Evolutionary conservation across 108 stramenopile genomes (phyloP).

Genomic region (Heterococcus sp.): DNA sequence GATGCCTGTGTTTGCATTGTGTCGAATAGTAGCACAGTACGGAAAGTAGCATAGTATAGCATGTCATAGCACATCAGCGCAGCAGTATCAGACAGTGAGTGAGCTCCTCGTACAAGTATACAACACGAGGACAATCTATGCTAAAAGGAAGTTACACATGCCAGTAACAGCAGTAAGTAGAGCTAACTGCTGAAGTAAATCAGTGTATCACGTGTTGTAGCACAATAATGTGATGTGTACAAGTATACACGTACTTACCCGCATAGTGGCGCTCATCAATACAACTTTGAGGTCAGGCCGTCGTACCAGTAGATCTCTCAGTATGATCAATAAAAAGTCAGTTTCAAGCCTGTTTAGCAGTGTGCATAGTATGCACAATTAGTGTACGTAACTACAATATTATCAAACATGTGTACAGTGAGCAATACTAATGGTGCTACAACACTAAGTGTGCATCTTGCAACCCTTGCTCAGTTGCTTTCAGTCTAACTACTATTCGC

Average conservation of each 20-base stretch:
- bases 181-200: background rate
- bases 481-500: background rate
- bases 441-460: background rate
- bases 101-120: too few relatives aligned
- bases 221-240: background rate
- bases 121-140: too few relatives aligned
- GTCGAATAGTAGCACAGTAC: background rate
- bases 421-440: background rate
- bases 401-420: background rate
- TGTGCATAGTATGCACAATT: too few relatives aligned
- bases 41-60: too few relatives aligned
- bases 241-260: slow-evolving; percentile 6
- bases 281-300: slow-evolving; percentile 68
- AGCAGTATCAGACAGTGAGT: too few relatives aligned
- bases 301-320: slow-evolving; percentile 64
- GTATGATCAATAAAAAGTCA: slow-evolving; percentile 82
- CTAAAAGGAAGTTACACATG: background rate
- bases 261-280: slow-evolving; percentile 88
- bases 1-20: slow-evolving; percentile 61
- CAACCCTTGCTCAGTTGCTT: background rate
- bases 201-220: background rate
- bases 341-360: slow-evolving; percentile 59
- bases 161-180: background rate
- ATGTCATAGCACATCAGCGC: too few relatives aligned
- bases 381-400: background rate